Base-by-base conservation (phyloP, 108 stramenopile genomes). In the Thalassiosira profunda region DNA sequence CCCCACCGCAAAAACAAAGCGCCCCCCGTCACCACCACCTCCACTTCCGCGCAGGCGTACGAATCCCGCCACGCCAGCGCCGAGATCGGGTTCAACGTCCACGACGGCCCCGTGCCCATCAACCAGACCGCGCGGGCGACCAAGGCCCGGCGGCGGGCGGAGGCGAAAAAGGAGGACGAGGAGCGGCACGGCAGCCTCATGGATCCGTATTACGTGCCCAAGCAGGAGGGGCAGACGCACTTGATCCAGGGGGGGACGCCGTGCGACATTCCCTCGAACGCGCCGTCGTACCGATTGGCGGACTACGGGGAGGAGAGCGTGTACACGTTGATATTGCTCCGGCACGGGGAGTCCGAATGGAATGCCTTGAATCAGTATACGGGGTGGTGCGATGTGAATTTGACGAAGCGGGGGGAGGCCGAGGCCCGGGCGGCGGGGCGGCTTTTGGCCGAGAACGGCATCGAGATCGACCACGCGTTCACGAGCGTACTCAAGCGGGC, bases 311-410 rank as follows among this genome's bases (percentile, higher is more conserved):
- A 92, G 64, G 86, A 84, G 45, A 81, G 79, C 11, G 57, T 89
- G 29, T 87, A 92, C 64, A 92, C 91, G 8, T 71, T 94, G 18
- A 81, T 94, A 0, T 46, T 94, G 23, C 53, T 94, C 10, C 82
- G 93, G 7, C 93, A 94, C 58, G 93, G 93, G 21, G 93, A 94
- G 59, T 82, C 80, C 20, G 89, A 90, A 60, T 94, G 89, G 88
- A 94, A 94, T 75, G 63, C 52, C 44, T 75, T 72, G 41, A 94
- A 94, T 77, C 74, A 70, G 42, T 89, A 86, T 58, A 92, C 91
- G 3, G 91, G 91, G 17, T 92, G 91, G 91, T 82, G 88, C 36
- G 94, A 96, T 63, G 91, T 91, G 0, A 78, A 83, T 36, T 54
- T 96, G 51, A 96, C 94, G 17, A 51, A 75, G 34, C 33, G 53